phyloP scores from a whole-genome alignment of 306 rosid species.

The Styphnolobium japonicum region DNA sequence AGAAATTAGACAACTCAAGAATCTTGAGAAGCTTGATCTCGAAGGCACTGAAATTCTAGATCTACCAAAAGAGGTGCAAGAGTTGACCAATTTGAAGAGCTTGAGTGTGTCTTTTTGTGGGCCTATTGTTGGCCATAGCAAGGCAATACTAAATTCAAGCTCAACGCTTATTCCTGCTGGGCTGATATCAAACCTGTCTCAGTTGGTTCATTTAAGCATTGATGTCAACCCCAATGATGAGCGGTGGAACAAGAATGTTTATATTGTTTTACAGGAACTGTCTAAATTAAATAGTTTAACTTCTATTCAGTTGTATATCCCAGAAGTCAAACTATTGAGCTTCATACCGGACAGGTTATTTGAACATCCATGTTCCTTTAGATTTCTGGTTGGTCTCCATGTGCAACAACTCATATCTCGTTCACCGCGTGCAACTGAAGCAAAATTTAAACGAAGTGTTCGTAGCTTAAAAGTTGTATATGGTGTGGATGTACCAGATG shows the following conservation, averaged over 20 bases:
- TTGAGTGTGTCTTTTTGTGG: no score
- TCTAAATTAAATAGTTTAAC: not conserved
- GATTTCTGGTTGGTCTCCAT: conserved; percentile 4
- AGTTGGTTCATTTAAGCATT: not conserved
- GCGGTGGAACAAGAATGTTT: not conserved
- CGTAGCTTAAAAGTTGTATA: not conserved
- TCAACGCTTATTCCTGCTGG: no score
- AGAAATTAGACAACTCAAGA: no score
- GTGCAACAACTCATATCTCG: conserved; percentile 15
- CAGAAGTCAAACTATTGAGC: not conserved
- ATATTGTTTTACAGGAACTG: not conserved
- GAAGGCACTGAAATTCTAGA: no score
- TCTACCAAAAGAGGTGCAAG: no score
- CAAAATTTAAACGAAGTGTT: not conserved
- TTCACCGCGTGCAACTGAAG: not conserved
- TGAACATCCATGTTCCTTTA: not conserved
- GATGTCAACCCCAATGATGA: conserved; percentile 6
- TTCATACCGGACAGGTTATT: not conserved
- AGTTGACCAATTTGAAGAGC: no score
- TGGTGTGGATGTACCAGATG: not conserved
- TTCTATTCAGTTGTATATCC: not conserved
- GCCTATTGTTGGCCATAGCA: no score
- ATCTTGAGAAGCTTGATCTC: no score
- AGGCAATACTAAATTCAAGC: no score
- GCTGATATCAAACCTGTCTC: no score